phyloP scores from a whole-genome alignment of 495 filamentous ascomycete species.

The Friedmanniomyces simplex region DNA sequence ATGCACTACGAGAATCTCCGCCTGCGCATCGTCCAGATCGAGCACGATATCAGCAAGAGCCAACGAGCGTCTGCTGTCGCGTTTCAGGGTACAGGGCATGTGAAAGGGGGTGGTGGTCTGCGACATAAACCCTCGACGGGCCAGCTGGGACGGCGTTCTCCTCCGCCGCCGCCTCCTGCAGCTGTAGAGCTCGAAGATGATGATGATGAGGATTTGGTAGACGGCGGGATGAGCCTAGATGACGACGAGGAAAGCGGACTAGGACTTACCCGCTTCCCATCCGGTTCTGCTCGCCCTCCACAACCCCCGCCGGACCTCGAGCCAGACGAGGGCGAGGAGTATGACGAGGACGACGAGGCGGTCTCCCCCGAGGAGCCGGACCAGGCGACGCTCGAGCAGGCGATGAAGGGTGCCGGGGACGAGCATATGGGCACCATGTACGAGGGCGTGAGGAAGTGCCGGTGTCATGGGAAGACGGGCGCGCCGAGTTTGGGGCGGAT shows the following conservation, averaged over 20 bases:
- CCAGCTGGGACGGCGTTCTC: conserved; percentile 9
- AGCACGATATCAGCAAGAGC: conserved; percentile 18
- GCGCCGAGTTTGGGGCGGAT: conserved; percentile 16
- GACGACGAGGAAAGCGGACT: conserved; percentile 14
- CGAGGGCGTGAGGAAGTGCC: conserved; percentile 15
- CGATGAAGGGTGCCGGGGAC: conserved; percentile 14
- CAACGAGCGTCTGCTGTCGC: conserved; percentile 14
- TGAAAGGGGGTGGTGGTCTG: neutral
- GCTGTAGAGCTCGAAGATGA: neutral
- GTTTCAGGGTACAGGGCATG: conserved; percentile 20
- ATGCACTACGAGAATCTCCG: conserved; percentile 21
- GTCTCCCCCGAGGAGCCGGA: conserved; percentile 18
- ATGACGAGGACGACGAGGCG: conserved; percentile 14
- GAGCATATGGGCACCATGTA: conserved; percentile 11
- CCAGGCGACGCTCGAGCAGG: conserved; percentile 12
- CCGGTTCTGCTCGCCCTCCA: conserved; percentile 6
- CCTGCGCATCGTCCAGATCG: conserved; percentile 24
- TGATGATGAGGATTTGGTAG: conserved; percentile 5
- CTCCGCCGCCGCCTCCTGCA: conserved; percentile 2
- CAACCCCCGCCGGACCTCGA: conserved; percentile 15
- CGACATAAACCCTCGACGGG: conserved; percentile 10
- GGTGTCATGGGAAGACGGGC: conserved; percentile 15
- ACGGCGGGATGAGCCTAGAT: neutral
- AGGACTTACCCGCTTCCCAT: conserved; percentile 18
- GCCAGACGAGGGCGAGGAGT: conserved; percentile 16